Conservation (phyloP, 305 asterid genomes). For the Solanum aculeatissimum region DNA sequence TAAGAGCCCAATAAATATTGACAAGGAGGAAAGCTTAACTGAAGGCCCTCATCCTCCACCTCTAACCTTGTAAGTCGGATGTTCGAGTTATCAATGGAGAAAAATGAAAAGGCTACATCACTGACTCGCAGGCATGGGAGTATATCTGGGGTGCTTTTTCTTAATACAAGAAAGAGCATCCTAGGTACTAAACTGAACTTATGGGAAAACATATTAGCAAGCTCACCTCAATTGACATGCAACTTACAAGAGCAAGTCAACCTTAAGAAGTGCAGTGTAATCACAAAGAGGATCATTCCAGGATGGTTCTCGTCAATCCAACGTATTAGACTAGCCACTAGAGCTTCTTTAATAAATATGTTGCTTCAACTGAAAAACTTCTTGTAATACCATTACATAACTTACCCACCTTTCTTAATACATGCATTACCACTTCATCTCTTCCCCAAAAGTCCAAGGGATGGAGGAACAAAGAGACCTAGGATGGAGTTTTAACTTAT, state of each 20-base stretch:
- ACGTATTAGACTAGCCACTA: not conserved
- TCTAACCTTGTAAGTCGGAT: not conserved
- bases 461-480: not conserved
- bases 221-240: not conserved
- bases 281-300: not conserved
- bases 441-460: not conserved
- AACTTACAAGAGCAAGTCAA: not conserved
- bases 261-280: not conserved
- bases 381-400: not conserved
- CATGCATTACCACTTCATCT: not conserved
- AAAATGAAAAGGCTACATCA: not conserved
- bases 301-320: not conserved
- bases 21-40: not conserved
- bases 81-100: not conserved
- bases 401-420: not conserved
- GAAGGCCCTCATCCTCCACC: not conserved
- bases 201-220: not conserved
- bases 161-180: not conserved
- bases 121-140: not conserved
- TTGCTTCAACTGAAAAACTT: not conserved
- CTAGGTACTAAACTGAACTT: not conserved
- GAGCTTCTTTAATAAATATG: not conserved
- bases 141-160: not conserved
- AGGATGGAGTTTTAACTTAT: not conserved
- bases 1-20: not conserved